Percentiles rank a stretch among this genome's conserved stretches.
Evolutionary conservation across 2,329 filamentous ascomycete genomes (phyloP).

Genomic region (Pseudogymnoascus sp.): DNA sequence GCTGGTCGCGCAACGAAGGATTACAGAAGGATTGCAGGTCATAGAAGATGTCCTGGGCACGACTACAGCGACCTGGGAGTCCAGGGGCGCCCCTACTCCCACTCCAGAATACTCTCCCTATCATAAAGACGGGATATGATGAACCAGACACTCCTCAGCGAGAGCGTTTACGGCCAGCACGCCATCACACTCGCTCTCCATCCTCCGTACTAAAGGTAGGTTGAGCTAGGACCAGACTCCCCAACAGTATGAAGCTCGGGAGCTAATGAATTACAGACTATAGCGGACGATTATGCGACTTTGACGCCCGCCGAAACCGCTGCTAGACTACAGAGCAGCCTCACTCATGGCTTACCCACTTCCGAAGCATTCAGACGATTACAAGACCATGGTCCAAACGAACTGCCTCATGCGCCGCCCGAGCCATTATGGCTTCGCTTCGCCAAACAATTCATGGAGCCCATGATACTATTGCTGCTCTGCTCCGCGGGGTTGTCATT

Average conservation of each 20-base stretch:
- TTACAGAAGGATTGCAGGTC: constrained; percentile 11
- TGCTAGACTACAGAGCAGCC: constrained; percentile 69
- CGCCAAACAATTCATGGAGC: constrained; percentile 92
- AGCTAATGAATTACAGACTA: constrained; percentile 19
- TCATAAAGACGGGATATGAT: constrained; percentile 16
- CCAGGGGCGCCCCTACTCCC: constrained; percentile 22
- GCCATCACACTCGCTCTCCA: constrained; percentile 22
- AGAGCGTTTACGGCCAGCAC: constrained; percentile 20
- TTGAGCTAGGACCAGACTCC: background rate
- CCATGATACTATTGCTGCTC: constrained; percentile 84
- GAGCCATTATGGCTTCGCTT: constrained; percentile 95
- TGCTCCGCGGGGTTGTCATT: constrained; percentile 83
- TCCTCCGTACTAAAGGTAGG: constrained; percentile 28
- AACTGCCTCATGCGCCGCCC: constrained; percentile 86
- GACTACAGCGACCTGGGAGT: constrained; percentile 23
- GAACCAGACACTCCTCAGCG: constrained; percentile 21
- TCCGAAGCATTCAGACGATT: constrained; percentile 74
- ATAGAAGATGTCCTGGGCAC: constrained; percentile 25
- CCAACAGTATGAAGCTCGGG: background rate
- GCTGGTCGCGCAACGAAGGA: constrained; percentile 23
- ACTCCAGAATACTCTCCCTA: constrained; percentile 24
- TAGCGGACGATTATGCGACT: constrained; percentile 52
- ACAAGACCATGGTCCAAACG: constrained; percentile 77
- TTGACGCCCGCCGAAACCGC: constrained; percentile 75
- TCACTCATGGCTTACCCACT: constrained; percentile 70